Conservation (phyloP, 2,329 filamentous ascomycete species). For the Ascochyta lentis region DNA sequence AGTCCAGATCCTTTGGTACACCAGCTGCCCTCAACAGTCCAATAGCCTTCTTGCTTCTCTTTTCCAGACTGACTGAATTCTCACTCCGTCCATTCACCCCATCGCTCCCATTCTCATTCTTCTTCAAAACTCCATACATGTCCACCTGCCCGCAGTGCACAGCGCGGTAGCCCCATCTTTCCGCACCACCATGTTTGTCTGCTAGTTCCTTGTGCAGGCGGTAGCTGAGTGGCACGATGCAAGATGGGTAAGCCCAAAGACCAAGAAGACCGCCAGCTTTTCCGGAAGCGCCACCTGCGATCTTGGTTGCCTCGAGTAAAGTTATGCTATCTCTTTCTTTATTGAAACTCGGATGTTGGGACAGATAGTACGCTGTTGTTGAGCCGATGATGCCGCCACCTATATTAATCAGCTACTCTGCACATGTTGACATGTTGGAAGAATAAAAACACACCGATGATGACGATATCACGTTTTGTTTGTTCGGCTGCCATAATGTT, state of each 20-base stretch:
- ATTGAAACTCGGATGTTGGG: slow-evolving; percentile 82
- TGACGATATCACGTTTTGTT: slow-evolving; percentile 44
- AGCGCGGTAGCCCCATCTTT: slow-evolving; percentile 85
- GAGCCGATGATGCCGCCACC: slow-evolving; percentile 93
- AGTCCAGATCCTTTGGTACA: slow-evolving; percentile 81
- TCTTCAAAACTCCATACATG: slow-evolving; percentile 52
- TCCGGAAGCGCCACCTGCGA: slow-evolving; percentile 91
- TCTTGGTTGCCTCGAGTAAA: slow-evolving; percentile 81
- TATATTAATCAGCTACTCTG: slow-evolving; percentile 42
- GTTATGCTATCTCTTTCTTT: slow-evolving; percentile 78
- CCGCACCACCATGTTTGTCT: slow-evolving; percentile 78
- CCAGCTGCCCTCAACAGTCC: slow-evolving; percentile 62
- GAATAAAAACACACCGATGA: slow-evolving; percentile 35
- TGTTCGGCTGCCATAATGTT: slow-evolving; percentile 37
- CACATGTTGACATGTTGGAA: not conserved
- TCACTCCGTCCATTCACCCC: slow-evolving; percentile 33
- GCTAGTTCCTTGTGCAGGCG: slow-evolving; percentile 82
- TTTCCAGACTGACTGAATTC: slow-evolving; percentile 61
- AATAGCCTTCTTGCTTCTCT: slow-evolving; percentile 59
- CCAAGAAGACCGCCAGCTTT: slow-evolving; percentile 92
- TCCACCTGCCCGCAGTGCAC: slow-evolving; percentile 75
- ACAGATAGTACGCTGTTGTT: slow-evolving; percentile 90
- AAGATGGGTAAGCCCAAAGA: slow-evolving; percentile 87
- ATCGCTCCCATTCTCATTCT: slow-evolving; percentile 33
- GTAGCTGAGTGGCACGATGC: slow-evolving; percentile 86